Evolutionary conservation across 805 yeast species (phyloP).

Genomic region (Jamesozyma piceae): DNA sequence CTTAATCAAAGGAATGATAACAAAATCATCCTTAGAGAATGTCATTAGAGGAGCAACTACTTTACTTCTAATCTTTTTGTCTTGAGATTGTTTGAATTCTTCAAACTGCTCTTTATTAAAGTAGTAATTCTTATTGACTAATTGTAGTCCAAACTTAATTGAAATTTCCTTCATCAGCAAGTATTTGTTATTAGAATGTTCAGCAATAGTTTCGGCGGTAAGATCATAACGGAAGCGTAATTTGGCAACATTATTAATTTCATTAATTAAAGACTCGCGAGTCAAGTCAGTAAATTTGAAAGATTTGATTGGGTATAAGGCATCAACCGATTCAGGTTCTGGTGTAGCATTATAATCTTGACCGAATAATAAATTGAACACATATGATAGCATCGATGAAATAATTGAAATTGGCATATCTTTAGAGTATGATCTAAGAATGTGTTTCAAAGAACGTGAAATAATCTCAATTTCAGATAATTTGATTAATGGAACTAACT

Average conservation of each 20-base stretch:
- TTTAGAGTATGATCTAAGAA: constrained; percentile 43
- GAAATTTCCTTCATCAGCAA: constrained; percentile 61
- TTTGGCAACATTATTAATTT: constrained; percentile 44
- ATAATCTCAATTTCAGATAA: constrained; percentile 55
- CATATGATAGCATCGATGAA: constrained; percentile 55
- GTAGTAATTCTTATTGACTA: constrained; percentile 41
- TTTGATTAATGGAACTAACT: constrained; percentile 38
- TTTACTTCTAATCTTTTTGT: constrained; percentile 32
- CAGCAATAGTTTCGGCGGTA: constrained; percentile 39
- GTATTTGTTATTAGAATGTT: constrained; percentile 32
- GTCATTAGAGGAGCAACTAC: constrained; percentile 32
- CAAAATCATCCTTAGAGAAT: constrained; percentile 52
- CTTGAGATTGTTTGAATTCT: constrained; percentile 23
- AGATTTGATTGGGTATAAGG: constrained; percentile 35
- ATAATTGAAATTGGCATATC: constrained; percentile 44
- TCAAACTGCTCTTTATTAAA: constrained; percentile 35
- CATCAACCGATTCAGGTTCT: constrained; percentile 36
- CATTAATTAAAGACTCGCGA: constrained; percentile 35
- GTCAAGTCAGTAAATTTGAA: constrained; percentile 39
- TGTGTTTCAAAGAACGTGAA: constrained; percentile 71
- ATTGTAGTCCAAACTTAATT: constrained; percentile 76
- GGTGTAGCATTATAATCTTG: constrained; percentile 35
- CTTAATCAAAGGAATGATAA: constrained; percentile 69
- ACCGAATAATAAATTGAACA: constrained; percentile 66
- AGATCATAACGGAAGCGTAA: constrained; percentile 57